A percentile compares a stretch with the other conserved stretches of the same genome.
Evolutionary conservation across 2,329 filamentous ascomycete species (phyloP).

Genomic region (Neonectria neomacrospora): DNA sequence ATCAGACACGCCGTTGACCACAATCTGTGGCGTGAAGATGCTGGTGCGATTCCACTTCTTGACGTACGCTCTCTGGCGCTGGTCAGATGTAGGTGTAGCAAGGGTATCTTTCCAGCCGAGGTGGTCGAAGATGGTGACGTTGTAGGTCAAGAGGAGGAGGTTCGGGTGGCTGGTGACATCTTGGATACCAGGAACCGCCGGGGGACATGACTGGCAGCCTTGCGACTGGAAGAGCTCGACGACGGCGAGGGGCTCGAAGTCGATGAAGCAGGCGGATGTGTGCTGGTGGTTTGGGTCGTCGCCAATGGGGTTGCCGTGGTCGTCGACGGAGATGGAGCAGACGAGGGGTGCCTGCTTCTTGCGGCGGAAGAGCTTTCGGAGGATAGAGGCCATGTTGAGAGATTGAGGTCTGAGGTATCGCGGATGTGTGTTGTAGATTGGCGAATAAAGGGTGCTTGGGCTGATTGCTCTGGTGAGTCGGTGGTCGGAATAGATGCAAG

Average conservation of each 20-base stretch:
- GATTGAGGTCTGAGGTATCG: neutral
- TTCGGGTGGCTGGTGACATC: constrained; percentile 45
- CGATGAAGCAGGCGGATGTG: constrained; percentile 48
- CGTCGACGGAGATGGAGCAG: constrained; percentile 46
- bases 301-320: constrained; percentile 39
- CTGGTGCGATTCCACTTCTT: constrained; percentile 46
- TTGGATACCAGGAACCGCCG: constrained; percentile 47
- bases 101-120: constrained; percentile 49
- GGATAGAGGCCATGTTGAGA: constrained; percentile 24
- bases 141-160: constrained; percentile 48
- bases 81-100: constrained; percentile 45
- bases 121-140: constrained; percentile 51
- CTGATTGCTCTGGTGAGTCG: neutral
- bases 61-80: constrained; percentile 49
- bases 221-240: constrained; percentile 52
- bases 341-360: constrained; percentile 48
- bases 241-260: constrained; percentile 47
- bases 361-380: constrained; percentile 45
- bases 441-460: neutral
- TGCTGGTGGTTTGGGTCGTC: constrained; percentile 47
- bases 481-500: neutral
- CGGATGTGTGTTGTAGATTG: neutral
- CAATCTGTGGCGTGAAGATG: constrained; percentile 48
- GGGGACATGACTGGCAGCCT: constrained; percentile 49
- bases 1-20: constrained; percentile 46